Evolutionary conservation across 345 rosid species (phyloP).

Genomic region (Heritiera littoralis): DNA sequence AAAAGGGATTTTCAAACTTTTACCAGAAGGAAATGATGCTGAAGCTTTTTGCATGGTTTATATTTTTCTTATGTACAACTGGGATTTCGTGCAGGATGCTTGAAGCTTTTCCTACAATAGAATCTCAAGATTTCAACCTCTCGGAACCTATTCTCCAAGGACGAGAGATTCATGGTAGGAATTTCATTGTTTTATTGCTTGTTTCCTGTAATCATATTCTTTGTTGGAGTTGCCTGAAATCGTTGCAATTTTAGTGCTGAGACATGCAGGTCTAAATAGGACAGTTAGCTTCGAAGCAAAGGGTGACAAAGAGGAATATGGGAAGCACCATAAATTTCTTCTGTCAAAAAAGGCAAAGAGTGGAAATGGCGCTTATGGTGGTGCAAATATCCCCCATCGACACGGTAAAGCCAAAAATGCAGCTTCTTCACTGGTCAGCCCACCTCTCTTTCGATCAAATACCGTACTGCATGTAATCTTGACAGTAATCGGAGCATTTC

Average conservation of each 20-base stretch:
- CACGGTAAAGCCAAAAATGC: constrained; percentile 17
- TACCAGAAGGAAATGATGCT: constrained; percentile 20
- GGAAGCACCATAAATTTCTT: background rate
- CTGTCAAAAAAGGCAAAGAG: constrained; percentile 17
- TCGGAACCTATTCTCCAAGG: constrained; percentile 13
- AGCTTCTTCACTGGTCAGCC: constrained; percentile 20
- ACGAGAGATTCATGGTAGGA: constrained; percentile 29
- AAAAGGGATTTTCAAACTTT: background rate
- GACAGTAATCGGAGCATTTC: background rate
- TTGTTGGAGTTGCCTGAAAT: background rate
- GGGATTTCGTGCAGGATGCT: constrained; percentile 16
- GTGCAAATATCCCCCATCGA: constrained; percentile 27
- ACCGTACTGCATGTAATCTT: constrained; percentile 7
- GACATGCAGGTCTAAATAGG: constrained; percentile 22
- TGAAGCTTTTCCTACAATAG: constrained; percentile 12
- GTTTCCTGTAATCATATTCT: background rate
- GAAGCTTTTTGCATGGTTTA: constrained; percentile 24
- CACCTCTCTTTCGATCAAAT: constrained; percentile 17
- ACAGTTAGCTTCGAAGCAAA: background rate
- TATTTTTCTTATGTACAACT: constrained; percentile 27
- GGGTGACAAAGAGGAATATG: background rate
- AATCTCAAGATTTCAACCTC: constrained; percentile 18
- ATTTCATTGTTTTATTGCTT: background rate
- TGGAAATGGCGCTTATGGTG: constrained; percentile 43
- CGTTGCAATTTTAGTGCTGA: background rate